These are phyloP conservation scores for Drechslera avenae DNA, from an alignment of 2,329 filamentous ascomycete species.

Conservation along the genomic window DNA sequence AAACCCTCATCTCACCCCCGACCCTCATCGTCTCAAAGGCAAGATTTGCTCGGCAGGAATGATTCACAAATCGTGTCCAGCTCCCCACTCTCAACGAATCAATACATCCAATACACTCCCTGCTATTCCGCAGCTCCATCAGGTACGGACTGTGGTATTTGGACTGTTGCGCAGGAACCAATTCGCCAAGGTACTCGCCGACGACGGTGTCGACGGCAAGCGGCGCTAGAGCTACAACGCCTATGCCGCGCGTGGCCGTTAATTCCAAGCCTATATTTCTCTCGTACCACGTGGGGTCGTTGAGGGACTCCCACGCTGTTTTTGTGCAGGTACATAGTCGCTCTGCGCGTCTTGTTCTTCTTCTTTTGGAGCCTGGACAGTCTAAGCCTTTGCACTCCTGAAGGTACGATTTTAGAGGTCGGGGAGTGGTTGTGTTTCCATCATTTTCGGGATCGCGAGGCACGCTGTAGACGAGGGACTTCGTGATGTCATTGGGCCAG, in stretches of 20 bases:
- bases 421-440: no score
- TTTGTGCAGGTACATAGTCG: neutral
- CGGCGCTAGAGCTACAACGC: neutral
- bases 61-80: conserved; percentile 8
- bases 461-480: neutral
- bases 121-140: neutral
- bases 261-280: neutral
- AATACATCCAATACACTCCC: neutral
- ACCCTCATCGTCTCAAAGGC: neutral
- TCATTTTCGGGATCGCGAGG: no score
- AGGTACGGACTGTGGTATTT: no score
- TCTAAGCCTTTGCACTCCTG: neutral
- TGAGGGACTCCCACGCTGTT: neutral
- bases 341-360: neutral
- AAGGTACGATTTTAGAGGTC: no score
- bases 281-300: neutral
- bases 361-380: neutral
- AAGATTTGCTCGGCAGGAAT: neutral
- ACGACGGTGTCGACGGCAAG: neutral
- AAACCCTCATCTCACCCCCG: neutral
- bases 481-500: neutral
- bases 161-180: neutral
- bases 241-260: neutral
- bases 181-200: conserved; percentile 9
- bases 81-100: conserved; percentile 1